Evolutionary conservation across 139 green algal genomes (phyloP).

Genomic region (Chlorella sp.): DNA sequence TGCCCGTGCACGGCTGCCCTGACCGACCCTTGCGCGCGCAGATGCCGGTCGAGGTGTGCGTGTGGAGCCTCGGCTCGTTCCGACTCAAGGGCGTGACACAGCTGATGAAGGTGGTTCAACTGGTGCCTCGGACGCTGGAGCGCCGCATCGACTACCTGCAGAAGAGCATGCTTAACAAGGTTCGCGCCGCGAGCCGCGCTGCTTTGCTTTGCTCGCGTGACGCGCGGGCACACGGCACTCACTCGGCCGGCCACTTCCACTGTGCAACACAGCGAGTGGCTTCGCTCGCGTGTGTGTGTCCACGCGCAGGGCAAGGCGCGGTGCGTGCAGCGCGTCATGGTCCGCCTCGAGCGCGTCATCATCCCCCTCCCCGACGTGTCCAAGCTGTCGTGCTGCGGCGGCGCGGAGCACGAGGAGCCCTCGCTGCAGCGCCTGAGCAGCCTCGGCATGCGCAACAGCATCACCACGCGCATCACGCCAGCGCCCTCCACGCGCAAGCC

Average conservation of each 20-base stretch:
- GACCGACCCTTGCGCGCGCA: background rate
- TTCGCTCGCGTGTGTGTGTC: background rate
- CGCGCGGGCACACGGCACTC: too few relatives aligned
- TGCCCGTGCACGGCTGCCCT: too few relatives aligned
- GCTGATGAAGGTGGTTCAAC: conserved; percentile 28
- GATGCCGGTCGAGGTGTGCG: conserved; percentile 24
- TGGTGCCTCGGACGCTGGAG: conserved; percentile 21
- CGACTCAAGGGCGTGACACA: conserved; percentile 36
- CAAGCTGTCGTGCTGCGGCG: conserved; percentile 11
- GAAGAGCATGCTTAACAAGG: conserved; percentile 19
- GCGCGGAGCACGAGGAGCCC: too few relatives aligned
- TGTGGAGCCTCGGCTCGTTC: conserved; percentile 33
- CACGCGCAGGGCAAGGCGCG: conserved; percentile 19
- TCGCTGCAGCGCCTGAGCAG: too few relatives aligned
- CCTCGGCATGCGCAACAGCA: too few relatives aligned
- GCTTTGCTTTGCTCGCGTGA: too few relatives aligned
- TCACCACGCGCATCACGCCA: too few relatives aligned
- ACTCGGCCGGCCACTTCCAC: too few relatives aligned
- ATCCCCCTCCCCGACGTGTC: conserved; percentile 25
- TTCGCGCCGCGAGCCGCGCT: background rate
- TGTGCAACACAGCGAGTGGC: too few relatives aligned
- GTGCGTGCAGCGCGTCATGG: conserved; percentile 22
- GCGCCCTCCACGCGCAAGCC: too few relatives aligned
- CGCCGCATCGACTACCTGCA: conserved; percentile 13
- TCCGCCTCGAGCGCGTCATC: conserved; percentile 8